These are phyloP conservation scores for Lodderomyces pseudojiufengensis DNA, from an alignment of 1,139 yeast genomes.

Conservation along the genomic window DNA sequence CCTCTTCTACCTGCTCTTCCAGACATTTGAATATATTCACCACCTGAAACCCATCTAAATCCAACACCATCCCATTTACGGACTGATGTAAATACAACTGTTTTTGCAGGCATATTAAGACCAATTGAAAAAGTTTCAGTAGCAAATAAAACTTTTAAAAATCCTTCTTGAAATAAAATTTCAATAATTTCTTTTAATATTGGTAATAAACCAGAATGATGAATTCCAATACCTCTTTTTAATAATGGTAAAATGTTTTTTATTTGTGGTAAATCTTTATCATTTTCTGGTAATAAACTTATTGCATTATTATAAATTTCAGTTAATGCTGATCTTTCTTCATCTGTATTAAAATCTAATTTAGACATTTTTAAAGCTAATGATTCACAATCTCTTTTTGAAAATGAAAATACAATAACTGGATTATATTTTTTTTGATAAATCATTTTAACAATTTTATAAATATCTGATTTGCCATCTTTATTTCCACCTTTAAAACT, in stretches of 20 bases:
- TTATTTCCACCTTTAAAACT: conserved; percentile 87
- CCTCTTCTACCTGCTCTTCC: conserved; percentile 99
- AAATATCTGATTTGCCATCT: conserved; percentile 85
- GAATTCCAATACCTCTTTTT: conserved; percentile 96
- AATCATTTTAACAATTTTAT: conserved; percentile 96
- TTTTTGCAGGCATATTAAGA: conserved; percentile 95
- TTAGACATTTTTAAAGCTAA: conserved; percentile 93
- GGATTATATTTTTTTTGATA: conserved; percentile 95
- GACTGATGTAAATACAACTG: conserved; percentile 96
- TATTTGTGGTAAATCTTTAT: conserved; percentile 90
- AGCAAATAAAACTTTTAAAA: conserved; percentile 89
- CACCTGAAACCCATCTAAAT: conserved; percentile 98
- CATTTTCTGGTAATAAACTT: conserved; percentile 80
- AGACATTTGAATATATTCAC: conserved; percentile 99
- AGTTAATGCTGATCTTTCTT: conserved; percentile 84
- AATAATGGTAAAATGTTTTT: conserved; percentile 83
- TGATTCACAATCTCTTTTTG: conserved; percentile 94
- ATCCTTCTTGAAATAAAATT: conserved; percentile 93
- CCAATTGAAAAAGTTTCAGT: conserved; percentile 99
- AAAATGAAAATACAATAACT: conserved; percentile 94
- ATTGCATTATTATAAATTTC: conserved; percentile 90
- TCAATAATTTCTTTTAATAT: conserved; percentile 95
- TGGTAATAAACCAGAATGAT: conserved; percentile 94
- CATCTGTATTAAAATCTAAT: conserved; percentile 86
- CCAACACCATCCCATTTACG: conserved; percentile 98